phyloP scores from a whole-genome alignment of 176 grass and related monocot species.

The Microstegium vimineum region DNA sequence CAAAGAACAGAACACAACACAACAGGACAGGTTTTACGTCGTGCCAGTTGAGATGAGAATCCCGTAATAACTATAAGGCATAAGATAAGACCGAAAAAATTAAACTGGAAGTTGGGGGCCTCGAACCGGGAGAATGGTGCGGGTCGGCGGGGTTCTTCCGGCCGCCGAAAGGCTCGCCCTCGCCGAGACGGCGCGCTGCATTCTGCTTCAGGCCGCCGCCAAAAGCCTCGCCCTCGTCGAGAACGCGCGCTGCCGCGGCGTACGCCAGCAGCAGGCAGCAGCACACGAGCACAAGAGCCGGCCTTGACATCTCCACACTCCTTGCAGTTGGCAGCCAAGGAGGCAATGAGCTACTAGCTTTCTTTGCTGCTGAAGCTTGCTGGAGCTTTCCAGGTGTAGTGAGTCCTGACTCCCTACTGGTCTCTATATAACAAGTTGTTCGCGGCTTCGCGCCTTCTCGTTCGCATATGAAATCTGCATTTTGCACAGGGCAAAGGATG shows the following conservation, averaged over 20 bases:
- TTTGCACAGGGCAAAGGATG: not conserved
- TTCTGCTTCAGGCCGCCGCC: slow-evolving; percentile 15
- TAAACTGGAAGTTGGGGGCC: not conserved
- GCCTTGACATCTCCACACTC: not conserved
- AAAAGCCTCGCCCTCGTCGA: not conserved
- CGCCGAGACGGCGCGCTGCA: slow-evolving; percentile 10
- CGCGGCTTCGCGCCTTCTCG: not conserved
- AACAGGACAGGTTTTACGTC: not conserved
- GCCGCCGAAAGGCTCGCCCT: not conserved
- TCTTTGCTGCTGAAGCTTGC: not conserved
- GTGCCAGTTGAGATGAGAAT: not conserved
- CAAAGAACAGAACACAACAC: not conserved
- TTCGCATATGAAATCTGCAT: not conserved
- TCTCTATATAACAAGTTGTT: not conserved
- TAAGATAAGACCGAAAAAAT: not conserved
- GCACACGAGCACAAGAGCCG: not conserved
- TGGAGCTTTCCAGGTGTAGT: not conserved
- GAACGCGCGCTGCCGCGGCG: not conserved
- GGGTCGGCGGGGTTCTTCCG: slow-evolving; percentile 33
- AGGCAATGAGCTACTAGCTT: not conserved
- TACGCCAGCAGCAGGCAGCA: slow-evolving; percentile 27
- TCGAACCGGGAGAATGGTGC: not conserved
- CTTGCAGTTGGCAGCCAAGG: too few species aligned
- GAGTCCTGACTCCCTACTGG: not conserved
- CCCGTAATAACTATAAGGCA: too few species aligned